These are phyloP conservation scores for Colletotrichum navitas DNA, from an alignment of 2,329 filamentous ascomycete species.

Conservation along the genomic window DNA sequence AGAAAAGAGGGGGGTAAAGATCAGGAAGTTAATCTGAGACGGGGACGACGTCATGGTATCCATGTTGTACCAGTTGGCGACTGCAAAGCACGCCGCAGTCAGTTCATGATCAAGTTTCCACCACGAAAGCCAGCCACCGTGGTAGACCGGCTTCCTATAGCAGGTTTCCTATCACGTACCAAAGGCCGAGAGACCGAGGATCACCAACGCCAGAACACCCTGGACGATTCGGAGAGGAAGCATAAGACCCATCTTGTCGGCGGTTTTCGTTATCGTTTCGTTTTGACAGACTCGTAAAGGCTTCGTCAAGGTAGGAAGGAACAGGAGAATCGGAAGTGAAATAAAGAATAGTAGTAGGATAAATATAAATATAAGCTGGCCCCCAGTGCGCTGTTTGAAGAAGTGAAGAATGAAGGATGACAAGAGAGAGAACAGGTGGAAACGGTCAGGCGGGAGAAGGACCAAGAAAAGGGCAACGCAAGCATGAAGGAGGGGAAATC, in stretches of 20 bases:
- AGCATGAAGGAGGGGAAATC: conserved; percentile 40
- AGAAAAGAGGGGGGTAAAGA: conserved; percentile 67
- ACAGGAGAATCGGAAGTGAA: conserved; percentile 12
- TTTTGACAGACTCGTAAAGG: conserved; percentile 11
- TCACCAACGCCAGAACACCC: conserved; percentile 58
- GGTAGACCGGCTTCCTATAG: not conserved
- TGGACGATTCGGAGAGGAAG: conserved; percentile 61
- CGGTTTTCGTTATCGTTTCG: conserved; percentile 39
- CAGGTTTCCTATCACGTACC: conserved; percentile 54
- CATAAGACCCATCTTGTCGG: conserved; percentile 56
- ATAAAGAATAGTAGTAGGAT: conserved; percentile 28
- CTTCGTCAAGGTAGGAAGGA: conserved; percentile 7
- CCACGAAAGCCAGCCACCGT: not conserved
- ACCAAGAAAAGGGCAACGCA: conserved; percentile 38
- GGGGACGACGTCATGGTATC: conserved; percentile 68
- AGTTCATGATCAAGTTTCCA: conserved; percentile 1
- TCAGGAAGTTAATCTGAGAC: conserved; percentile 68
- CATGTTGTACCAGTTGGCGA: conserved; percentile 70
- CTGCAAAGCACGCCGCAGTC: conserved; percentile 52
- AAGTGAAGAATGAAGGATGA: conserved; percentile 28
- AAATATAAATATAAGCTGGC: conserved; percentile 36
- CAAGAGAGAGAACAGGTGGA: conserved; percentile 9
- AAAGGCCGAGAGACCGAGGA: conserved; percentile 63
- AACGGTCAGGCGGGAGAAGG: conserved; percentile 32
- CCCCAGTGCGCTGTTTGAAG: conserved; percentile 41